Evolutionary conservation across 1,139 yeast genomes (phyloP).

Genomic region (Kodamaea alishanica): DNA sequence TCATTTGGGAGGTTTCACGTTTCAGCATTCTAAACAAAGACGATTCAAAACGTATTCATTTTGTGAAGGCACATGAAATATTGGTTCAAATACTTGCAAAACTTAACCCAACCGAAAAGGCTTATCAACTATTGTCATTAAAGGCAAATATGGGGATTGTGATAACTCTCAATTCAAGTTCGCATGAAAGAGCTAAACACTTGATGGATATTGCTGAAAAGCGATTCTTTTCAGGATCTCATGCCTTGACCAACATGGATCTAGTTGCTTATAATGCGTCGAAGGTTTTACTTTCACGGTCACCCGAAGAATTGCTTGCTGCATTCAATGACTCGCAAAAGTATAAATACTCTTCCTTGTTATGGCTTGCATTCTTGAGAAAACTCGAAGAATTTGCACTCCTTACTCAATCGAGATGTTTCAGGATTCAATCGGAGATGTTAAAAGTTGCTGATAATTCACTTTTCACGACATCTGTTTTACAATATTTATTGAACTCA

Average conservation of each 20-base stretch:
- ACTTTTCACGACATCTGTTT: constrained; percentile 16
- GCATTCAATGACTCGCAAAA: constrained; percentile 29
- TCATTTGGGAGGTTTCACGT: constrained; percentile 14
- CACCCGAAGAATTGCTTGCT: constrained; percentile 33
- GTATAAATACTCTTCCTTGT: constrained; percentile 23
- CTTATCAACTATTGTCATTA: constrained; percentile 21
- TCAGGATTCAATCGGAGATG: constrained; percentile 26
- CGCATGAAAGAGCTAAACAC: constrained; percentile 24
- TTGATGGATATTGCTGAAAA: constrained; percentile 29
- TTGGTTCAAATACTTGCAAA: constrained; percentile 17
- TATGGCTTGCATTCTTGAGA: constrained; percentile 38
- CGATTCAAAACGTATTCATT: constrained; percentile 4
- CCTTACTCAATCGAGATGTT: constrained; percentile 28
- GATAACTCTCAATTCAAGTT: constrained; percentile 25
- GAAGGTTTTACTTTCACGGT: constrained; percentile 23
- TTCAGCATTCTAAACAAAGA: constrained; percentile 4
- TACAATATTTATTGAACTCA: constrained; percentile 25
- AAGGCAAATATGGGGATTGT: constrained; percentile 40
- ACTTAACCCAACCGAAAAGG: constrained; percentile 6
- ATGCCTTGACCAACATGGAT: constrained; percentile 15
- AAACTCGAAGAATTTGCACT: constrained; percentile 33
- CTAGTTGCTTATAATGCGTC: constrained; percentile 24
- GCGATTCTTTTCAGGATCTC: constrained; percentile 17
- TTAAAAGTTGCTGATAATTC: constrained; percentile 20
- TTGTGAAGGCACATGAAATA: constrained; percentile 31